Conservation (phyloP, 2,329 filamentous ascomycete species). For the Myriosclerotinia scirpicola region DNA sequence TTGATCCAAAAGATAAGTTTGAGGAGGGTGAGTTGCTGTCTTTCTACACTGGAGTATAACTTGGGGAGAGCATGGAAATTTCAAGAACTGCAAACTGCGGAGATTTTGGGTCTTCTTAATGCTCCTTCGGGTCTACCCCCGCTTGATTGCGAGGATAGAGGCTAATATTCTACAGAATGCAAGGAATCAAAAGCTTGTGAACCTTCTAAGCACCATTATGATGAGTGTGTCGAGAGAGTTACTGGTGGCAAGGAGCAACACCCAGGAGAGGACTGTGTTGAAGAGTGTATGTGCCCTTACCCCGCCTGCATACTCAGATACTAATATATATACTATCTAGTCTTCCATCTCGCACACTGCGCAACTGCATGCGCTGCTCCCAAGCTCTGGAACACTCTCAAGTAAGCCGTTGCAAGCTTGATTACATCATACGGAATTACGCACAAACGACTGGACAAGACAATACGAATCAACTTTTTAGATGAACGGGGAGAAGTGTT, state of each 20-base stretch:
- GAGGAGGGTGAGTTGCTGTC: slow-evolving; percentile 76
- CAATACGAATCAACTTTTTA: slow-evolving; percentile 22
- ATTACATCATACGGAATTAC: slow-evolving; percentile 24
- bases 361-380: slow-evolving; percentile 89
- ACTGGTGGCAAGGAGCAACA: slow-evolving; percentile 62
- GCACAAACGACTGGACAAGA: slow-evolving; percentile 16
- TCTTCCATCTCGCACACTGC: slow-evolving; percentile 99
- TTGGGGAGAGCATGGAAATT: neutral
- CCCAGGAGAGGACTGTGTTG: slow-evolving; percentile 90
- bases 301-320: neutral
- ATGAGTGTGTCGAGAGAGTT: slow-evolving; percentile 96
- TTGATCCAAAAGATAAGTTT: slow-evolving; percentile 83
- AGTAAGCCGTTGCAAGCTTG: slow-evolving; percentile 57
- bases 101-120: neutral
- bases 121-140: neutral
- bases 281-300: slow-evolving; percentile 81
- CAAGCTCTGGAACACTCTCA: slow-evolving; percentile 90
- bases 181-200: slow-evolving; percentile 81
- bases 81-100: neutral
- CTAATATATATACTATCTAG: slow-evolving; percentile 48
- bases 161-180: slow-evolving; percentile 66
- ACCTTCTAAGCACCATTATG: slow-evolving; percentile 93
- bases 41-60: slow-evolving; percentile 1
- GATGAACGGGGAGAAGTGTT: slow-evolving; percentile 29
- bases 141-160: slow-evolving; percentile 11